These are phyloP conservation scores for Kodamaea lidongshanica DNA, from an alignment of 805 yeast species.

Conservation along the genomic window DNA sequence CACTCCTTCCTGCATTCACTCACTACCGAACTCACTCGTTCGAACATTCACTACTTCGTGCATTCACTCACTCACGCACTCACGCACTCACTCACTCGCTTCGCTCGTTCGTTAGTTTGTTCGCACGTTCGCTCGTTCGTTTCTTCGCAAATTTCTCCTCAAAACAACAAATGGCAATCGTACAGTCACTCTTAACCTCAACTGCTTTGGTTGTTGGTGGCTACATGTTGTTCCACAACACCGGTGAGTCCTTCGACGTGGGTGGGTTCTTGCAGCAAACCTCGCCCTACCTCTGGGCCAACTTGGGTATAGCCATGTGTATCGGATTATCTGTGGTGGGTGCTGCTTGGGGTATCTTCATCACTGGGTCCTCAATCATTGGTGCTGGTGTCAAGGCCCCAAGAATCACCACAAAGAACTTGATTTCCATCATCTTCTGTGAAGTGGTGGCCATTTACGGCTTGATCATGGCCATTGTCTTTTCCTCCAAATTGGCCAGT, in stretches of 20 bases:
- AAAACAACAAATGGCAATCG: slow-evolving; percentile 8
- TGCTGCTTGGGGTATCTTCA: slow-evolving; percentile 98
- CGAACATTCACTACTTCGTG: no score
- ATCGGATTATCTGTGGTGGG: slow-evolving; percentile 94
- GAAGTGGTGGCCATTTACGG: slow-evolving; percentile 99
- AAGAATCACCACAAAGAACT: slow-evolving; percentile 92
- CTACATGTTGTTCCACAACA: slow-evolving; percentile 77
- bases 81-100: no score
- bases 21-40: no score
- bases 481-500: slow-evolving; percentile 75
- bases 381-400: slow-evolving; percentile 99
- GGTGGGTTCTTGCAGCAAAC: slow-evolving; percentile 80
- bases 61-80: no score
- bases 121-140: no score
- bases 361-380: slow-evolving; percentile 87
- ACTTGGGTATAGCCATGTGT: slow-evolving; percentile 80
- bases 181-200: slow-evolving; percentile 22
- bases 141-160: neutral
- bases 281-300: slow-evolving; percentile 97
- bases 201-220: slow-evolving; percentile 40
- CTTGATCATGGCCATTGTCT: slow-evolving; percentile 93
- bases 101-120: no score
- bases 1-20: no score
- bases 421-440: slow-evolving; percentile 95
- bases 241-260: slow-evolving; percentile 86